Evolutionary conservation across 768 basidiomycete species (phyloP), one percentile per base, ranked within the genome.

Genomic region (Cantharellus cinnabarinus): DNA sequence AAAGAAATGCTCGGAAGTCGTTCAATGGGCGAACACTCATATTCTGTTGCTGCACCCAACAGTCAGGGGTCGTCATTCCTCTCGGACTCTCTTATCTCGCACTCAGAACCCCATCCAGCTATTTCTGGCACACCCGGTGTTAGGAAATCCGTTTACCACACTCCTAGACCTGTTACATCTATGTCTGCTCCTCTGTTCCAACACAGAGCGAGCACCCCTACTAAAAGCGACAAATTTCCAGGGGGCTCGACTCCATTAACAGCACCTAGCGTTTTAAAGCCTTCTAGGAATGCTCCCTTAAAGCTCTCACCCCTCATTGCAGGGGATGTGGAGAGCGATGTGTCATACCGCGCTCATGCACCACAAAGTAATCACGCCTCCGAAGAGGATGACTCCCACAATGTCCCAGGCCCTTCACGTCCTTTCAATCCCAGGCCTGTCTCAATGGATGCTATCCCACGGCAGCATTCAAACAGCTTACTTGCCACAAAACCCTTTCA

Each of bases 1-100:
- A 89, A 83, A 71, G 66, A 67, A 41, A 77, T 79, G 63, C 67
- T 40, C 5, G 38, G 40, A 14, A 41, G 15, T 41, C 44, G 44
- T 29, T 10, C 52, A 7, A 10, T 37, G 60, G 14, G 60, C 65
- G 15, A 62, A 54, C 41, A 61, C 64, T 2, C 66, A 61, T 3
- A 58, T 59, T 35, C 56, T 51, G 20, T 29, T 29, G 20, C 20
- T 29, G 39, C 20, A 5, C 55, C 59, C 42, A 3, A 50, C 38
- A 37, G 10, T 42, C 14, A 5, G 5, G 41, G 41, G 4, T 55
- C 4, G 38, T 64, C 66, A 20, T 69, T 70, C 59, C 65, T 67
- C 41, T 69, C 70, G 35, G 74, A 75, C 40, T 71, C 64, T 41
- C 71, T 70, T 29, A 70, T 68, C 41, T 71, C 67, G 7, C 52